Base-by-base conservation (phyloP, 495 filamentous ascomycete species). In the Penicilliopsis zonata region DNA sequence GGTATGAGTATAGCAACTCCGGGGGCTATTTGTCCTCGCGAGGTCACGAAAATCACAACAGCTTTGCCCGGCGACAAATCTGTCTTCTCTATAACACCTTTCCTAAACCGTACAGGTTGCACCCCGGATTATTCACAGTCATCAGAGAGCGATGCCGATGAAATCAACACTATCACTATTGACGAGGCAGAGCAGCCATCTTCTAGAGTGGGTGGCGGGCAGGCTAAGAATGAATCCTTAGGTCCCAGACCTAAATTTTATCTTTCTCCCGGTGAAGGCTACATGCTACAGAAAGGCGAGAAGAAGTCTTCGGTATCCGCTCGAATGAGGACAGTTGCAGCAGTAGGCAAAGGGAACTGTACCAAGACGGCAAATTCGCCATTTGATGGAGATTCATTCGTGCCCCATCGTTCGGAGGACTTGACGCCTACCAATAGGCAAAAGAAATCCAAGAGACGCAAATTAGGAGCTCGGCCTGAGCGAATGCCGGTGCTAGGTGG, bases 1-100 rank as follows among this genome's bases (percentile, higher is more conserved):
- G 64, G 64, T 16, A 52, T 71, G 7, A 66, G 53, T 6, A 71
- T 84, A 39, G 77, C 76, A 34, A 83, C 79, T 2, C 79, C 79
- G 7, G 78, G 77, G 12, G 75, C 75, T 33, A 61, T 72, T 32
- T 57, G 60, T 12, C 53, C 65, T 39, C 65, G 69, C 44, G 77
- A 74, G 35, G 65, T 64, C 37, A 59, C 51, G 13, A 60, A 59
- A 27, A 57, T 59, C 28, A 59, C 65, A 16, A 63, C 70, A 10
- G 71, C 71, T 0, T 44, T 77, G 23, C 57, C 76, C 20, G 85
- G 81, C 15, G 85, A 92, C 41, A 93, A 93, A 52, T 93, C 86
- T 1, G 74, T 67, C 13, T 95, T 95, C 49, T 90, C 85, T 8
- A 86, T 95, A 40, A 95, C 87, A 1, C 87, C 87, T 1, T 92